Conservation (phyloP, 2,329 filamentous ascomycete species). For the Trichoderma brevicompactum region DNA sequence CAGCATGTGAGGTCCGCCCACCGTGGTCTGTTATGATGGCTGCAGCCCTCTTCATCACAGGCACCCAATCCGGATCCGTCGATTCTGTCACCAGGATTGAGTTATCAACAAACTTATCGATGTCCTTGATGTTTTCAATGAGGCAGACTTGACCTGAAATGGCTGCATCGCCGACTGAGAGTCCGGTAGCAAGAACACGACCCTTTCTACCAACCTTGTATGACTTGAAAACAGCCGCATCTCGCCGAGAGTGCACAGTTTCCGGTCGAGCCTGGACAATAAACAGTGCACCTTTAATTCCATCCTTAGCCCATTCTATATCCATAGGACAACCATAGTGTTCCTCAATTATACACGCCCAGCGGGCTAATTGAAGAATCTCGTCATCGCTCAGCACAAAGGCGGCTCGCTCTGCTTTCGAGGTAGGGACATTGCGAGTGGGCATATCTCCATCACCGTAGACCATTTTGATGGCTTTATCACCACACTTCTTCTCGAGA, state of each 20-base stretch:
- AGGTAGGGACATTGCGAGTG: conserved; percentile 45
- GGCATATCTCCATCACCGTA: conserved; percentile 38
- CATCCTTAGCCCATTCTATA: conserved; percentile 47
- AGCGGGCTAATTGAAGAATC: conserved; percentile 43
- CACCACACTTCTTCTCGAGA: conserved; percentile 42
- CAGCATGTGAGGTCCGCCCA: conserved; percentile 46
- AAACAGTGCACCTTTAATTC: conserved; percentile 38
- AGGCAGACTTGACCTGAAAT: conserved; percentile 42
- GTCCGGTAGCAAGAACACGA: conserved; percentile 37
- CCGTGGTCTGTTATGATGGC: conserved; percentile 46
- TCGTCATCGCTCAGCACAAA: conserved; percentile 43
- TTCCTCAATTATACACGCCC: conserved; percentile 43
- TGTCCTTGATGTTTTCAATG: conserved; percentile 37
- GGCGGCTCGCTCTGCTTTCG: conserved; percentile 40
- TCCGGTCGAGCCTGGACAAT: conserved; percentile 46
- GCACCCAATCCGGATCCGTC: conserved; percentile 47
- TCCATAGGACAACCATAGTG: conserved; percentile 46
- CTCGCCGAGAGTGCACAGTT: conserved; percentile 43
- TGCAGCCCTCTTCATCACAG: conserved; percentile 45
- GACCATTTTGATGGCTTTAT: conserved; percentile 44
- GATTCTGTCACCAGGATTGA: conserved; percentile 43
- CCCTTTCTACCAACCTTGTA: conserved; percentile 41
- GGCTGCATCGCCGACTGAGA: conserved; percentile 43
- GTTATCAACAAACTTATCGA: conserved; percentile 41
- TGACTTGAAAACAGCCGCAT: conserved; percentile 40